Evolutionary conservation across 2,329 filamentous ascomycete genomes (phyloP), one percentile per base, ranked within the genome.

Genomic region (Fusarium sp.): DNA sequence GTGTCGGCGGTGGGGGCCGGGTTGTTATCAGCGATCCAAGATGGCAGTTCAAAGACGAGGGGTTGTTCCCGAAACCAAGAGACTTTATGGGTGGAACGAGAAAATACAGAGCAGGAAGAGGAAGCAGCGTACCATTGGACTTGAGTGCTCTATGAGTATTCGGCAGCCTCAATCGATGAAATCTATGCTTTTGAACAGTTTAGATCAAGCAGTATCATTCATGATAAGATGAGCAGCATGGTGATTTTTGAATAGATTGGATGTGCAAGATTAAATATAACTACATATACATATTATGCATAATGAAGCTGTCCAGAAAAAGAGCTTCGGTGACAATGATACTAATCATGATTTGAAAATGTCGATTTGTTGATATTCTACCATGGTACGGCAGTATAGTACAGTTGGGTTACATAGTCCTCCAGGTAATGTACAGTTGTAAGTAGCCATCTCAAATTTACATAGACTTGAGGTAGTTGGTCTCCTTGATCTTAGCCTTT

Each of bases 51-150:
- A 91, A 95, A 72, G 87, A 90, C 46, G 95, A 97, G 73, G 87
- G 85, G 35, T 85, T 92, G 71, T 84, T 98, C 46, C 95, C 96
- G 0, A 95, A 94, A 72, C 95, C 95, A 22, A 86, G 95, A 73
- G 89, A 92, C 3, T 97, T 96, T 75, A 80, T 84, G 2, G 91
- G 91, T n/a, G 88, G 87, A 5, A 81, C 85, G 20, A 94, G 91
- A 77, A 89, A 88, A 76, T 99, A 98, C 79, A 86, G 95, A 66
- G 96, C 96, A 35, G 96, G 96, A 10, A 87, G 95, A 76, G 95
- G 94, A 32, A 97, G 94, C 81, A 97, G 92, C 82, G 94, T 98
- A 71, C 96, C 96, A 30, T 82, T 98, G 72, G 93, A 98, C 82
- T 79, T 99, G 75, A 88, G 83, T 69, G 83, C 85, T 15, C 84